These are phyloP conservation scores for Aspergillus ruber DNA, from an alignment of 2,329 filamentous ascomycete genomes.

Conservation along the genomic window DNA sequence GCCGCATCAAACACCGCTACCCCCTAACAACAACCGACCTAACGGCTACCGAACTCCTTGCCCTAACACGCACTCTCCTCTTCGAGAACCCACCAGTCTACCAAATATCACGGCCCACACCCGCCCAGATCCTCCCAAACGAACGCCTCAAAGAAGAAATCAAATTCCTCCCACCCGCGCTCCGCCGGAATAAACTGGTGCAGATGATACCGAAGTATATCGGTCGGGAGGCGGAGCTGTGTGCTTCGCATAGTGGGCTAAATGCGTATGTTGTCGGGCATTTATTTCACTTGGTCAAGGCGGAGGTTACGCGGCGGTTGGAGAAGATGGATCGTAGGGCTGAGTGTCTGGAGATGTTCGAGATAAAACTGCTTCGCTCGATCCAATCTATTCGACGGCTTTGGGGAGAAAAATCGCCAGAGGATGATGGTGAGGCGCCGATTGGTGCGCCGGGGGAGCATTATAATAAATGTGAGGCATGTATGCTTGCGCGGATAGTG, in stretches of 20 bases:
- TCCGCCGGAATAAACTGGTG: constrained; percentile 9
- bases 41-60: constrained; percentile 11
- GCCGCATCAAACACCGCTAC: constrained; percentile 3
- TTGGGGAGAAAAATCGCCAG: constrained; percentile 19
- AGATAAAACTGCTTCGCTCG: constrained; percentile 10
- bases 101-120: not conserved
- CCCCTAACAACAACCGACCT: constrained; percentile 14
- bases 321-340: constrained; percentile 14
- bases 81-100: constrained; percentile 10
- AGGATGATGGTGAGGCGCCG: not conserved
- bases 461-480: constrained; percentile 30
- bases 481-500: constrained; percentile 29
- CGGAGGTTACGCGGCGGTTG: constrained; percentile 20
- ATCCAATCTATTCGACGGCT: constrained; percentile 25
- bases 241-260: constrained; percentile 16
- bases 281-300: constrained; percentile 13
- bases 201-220: constrained; percentile 12
- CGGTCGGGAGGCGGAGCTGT: constrained; percentile 13
- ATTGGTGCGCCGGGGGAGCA: constrained; percentile 21
- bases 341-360: constrained; percentile 5
- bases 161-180: constrained; percentile 6
- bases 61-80: constrained; percentile 18
- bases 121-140: not conserved
- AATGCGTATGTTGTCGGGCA: constrained; percentile 18
- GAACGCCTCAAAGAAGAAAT: constrained; percentile 5